A percentile compares a stretch with the other conserved stretches of the same genome.
These are phyloP conservation scores for Cyclocybe aegerita DNA, from an alignment of 768 basidiomycete species.

Conservation along the genomic window DNA sequence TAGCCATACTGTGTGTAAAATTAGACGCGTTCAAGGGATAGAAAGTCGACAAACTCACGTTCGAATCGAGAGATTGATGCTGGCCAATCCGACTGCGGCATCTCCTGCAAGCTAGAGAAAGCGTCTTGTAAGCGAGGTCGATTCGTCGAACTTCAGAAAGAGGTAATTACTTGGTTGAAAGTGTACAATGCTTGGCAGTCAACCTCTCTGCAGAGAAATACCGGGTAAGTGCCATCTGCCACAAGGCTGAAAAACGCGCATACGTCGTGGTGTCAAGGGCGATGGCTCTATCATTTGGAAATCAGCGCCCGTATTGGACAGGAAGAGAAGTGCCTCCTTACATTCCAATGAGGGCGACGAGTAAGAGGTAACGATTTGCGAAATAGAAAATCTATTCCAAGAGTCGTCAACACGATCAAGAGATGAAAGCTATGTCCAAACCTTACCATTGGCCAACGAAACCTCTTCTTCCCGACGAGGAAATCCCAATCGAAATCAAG, in stretches of 20 bases:
- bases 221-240: neutral
- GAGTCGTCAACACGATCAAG: neutral
- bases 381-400: slow-evolving; percentile 60
- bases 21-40: neutral
- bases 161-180: slow-evolving; percentile 50
- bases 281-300: slow-evolving; percentile 36
- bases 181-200: slow-evolving; percentile 65
- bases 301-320: slow-evolving; percentile 7
- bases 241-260: slow-evolving; percentile 9
- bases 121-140: neutral
- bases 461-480: slow-evolving; percentile 52
- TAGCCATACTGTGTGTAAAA: slow-evolving; percentile 41
- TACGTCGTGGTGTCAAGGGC: slow-evolving; percentile 50
- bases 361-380: slow-evolving; percentile 59
- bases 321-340: slow-evolving; percentile 30
- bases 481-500: slow-evolving; percentile 65
- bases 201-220: slow-evolving; percentile 35
- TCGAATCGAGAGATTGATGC: slow-evolving; percentile 58
- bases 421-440: slow-evolving; percentile 8
- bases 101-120: slow-evolving; percentile 27
- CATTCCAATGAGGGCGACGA: slow-evolving; percentile 72
- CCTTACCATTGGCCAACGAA: slow-evolving; percentile 66
- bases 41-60: slow-evolving; percentile 37
- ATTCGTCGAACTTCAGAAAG: neutral
- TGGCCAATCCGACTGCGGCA: slow-evolving; percentile 56